Evolutionary conservation across 2,329 filamentous ascomycete species (phyloP).

Genomic region (Paraphaeosphaeria sporulosa): DNA sequence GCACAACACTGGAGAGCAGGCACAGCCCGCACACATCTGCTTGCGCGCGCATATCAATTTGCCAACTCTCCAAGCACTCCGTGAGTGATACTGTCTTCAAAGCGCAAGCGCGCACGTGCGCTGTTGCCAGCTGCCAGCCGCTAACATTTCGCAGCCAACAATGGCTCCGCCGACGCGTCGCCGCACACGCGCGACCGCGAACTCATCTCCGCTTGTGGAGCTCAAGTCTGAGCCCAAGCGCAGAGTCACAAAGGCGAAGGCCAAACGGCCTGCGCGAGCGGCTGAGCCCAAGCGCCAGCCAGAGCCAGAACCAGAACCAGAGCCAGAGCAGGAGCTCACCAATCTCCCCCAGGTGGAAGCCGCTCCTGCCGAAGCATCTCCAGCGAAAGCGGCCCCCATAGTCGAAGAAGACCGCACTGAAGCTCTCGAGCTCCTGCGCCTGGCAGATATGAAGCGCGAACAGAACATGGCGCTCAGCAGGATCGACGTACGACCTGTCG

Average conservation of each 20-base stretch:
- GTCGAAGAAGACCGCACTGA: constrained; percentile 2
- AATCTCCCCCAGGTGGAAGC: too few species aligned
- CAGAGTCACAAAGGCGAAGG: neutral
- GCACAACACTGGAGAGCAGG: neutral
- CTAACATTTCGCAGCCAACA: constrained; percentile 2
- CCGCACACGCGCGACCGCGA: neutral
- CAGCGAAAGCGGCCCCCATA: neutral
- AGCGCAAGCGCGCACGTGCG: too few species aligned
- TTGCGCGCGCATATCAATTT: neutral
- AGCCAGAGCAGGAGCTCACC: neutral
- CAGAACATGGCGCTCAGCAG: neutral
- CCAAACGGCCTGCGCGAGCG: neutral
- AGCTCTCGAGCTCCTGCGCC: constrained; percentile 3
- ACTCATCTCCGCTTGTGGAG: neutral
- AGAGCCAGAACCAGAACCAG: neutral
- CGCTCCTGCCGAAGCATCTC: neutral
- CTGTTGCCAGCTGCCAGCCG: neutral
- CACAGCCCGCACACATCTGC: neutral
- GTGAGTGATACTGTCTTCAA: neutral
- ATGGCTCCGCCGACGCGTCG: constrained; percentile 1
- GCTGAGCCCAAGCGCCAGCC: neutral
- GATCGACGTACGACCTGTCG: neutral
- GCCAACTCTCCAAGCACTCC: neutral
- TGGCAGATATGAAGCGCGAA: neutral
- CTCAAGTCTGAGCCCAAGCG: neutral